These are phyloP conservation scores for Nidularia sp. DNA, from an alignment of 768 basidiomycete species.

Conservation along the genomic window DNA sequence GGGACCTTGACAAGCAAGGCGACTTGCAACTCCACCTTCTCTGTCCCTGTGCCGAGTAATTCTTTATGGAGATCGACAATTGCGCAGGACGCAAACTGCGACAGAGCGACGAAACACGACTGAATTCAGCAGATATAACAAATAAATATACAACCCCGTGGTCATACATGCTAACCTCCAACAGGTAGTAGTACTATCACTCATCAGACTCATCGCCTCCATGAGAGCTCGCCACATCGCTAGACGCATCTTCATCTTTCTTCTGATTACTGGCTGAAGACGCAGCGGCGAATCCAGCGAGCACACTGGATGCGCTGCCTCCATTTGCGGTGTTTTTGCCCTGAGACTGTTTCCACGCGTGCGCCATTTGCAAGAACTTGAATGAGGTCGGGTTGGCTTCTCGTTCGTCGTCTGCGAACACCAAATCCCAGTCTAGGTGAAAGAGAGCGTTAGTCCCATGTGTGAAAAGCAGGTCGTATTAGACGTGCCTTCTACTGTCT, in stretches of 20 bases:
- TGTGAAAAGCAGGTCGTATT: background rate
- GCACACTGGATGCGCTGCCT: conserved; percentile 23
- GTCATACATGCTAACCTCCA: too few relatives aligned
- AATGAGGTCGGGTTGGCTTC: conserved; percentile 91
- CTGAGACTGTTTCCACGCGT: conserved; percentile 75
- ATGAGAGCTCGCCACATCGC: conserved; percentile 56
- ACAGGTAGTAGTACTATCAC: too few relatives aligned
- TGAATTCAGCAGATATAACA: too few relatives aligned
- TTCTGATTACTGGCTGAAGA: conserved; percentile 2
- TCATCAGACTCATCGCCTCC: conserved; percentile 22
- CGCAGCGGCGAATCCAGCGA: conserved; percentile 49
- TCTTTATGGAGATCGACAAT: too few relatives aligned
- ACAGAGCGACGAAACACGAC: too few relatives aligned
- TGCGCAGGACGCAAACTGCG: too few relatives aligned
- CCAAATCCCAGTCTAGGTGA: conserved; percentile 84
- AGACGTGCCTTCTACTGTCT: conserved; percentile 76
- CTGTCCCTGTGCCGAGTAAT: too few relatives aligned
- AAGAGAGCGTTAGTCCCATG: background rate
- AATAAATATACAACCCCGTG: too few relatives aligned
- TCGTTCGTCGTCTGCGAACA: conserved; percentile 94
- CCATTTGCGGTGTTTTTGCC: conserved; percentile 29
- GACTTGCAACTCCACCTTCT: too few relatives aligned
- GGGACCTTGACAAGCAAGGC: too few relatives aligned
- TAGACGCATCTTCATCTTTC: conserved; percentile 31
- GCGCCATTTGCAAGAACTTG: conserved; percentile 95